Base-by-base conservation (phyloP, 2,329 filamentous ascomycete genomes). In the Fonsecaea erecta region DNA sequence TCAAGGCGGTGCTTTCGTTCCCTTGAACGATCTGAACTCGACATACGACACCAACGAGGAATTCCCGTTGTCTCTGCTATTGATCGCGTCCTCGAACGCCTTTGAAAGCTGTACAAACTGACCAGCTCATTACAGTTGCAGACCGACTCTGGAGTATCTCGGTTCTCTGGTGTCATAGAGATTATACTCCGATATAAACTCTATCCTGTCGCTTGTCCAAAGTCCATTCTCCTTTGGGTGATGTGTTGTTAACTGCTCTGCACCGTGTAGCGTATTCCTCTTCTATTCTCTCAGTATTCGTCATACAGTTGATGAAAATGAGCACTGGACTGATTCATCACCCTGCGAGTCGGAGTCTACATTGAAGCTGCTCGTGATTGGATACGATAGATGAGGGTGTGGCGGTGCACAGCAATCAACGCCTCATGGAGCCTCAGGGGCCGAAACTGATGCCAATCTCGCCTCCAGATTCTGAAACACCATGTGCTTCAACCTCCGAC, bases 401-500 rank as follows among this genome's bases (percentile, higher is more conserved):
- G 43, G 43, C 43, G 18, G 43, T 48, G 18, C 43, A 24, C 9
- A 24, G 21, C 11, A 40, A 4, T 24, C 18, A 48, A 11, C 43
- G 43, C 43, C 43, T 24, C 43, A 8, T 3, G 40, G 6, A 24
- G 18, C 43, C 18, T 48, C 43, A 48, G 43, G 43, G 43, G 43
- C 43, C 11, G 43, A 48, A 48, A 48, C 43, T 3, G 21, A 14
- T 9, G 43, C 43, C 43, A 48, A 48, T 48, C 21, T 48, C 43
- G 43, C 43, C 43, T 26, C 43, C 43, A 5, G 14, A 26, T 14
- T 53, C 26, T 53, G 52, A 53, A 53, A 53, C 52, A 6, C 52
- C 2, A n/a, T 32, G 7, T 32, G 26, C 12, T 34, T 32, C 26
- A 53, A 34, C 21, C 26, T 53, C 52, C 28, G 52, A 53, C 52